Evolutionary conservation across 2,329 filamentous ascomycete species (phyloP), one percentile per base, ranked within the genome.

Genomic region (Colletotrichum cordylinicola): DNA sequence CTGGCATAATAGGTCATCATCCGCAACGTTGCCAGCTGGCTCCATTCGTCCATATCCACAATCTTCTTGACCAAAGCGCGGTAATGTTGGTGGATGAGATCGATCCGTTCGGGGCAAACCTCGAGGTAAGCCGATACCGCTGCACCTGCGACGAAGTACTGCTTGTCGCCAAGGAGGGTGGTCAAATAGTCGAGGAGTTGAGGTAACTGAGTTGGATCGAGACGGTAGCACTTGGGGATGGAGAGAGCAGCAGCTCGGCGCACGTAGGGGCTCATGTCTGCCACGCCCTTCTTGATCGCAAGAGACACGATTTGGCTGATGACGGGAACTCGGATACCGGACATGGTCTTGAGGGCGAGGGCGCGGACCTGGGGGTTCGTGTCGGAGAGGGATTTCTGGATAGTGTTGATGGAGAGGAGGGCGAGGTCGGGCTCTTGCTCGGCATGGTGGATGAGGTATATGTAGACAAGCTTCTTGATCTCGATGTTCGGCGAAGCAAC

Each of bases 21-120:
- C 52, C 93, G 91, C 79, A 99, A 82, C 4, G 94, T 94, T 3
- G 95, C 94, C 70, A 98, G 85, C 85, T 99, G 97, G 56, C 96
- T 94, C 97, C 97, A 99, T 85, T 99, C 97, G 82, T 99, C 97
- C 97, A 99, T 99, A 82, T 99, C 97, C 29, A 98, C 95, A 68
- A 98, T 87, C 87, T 98, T 98, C 83, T 93, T 95, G 77, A 98
- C 93, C 77, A 99, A 87, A 43, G 91, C 89, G 67, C 95, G 92
- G 85, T 98, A 99, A 82, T 98, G 94, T 78, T 94, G 93, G 84
- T 99, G 97, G 79, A 99, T 93, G 75, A 99, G 87, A 82, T 98
- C 96, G 78, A 98, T 90, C 70, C 94, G 90, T 18, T 98, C 94
- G 0, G 97, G 96, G 79, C 96, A 98, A 33, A 98, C 89, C 78